Base-by-base conservation (phyloP, 2,329 filamentous ascomycete species). In the Mycosphaerella arachidis region DNA sequence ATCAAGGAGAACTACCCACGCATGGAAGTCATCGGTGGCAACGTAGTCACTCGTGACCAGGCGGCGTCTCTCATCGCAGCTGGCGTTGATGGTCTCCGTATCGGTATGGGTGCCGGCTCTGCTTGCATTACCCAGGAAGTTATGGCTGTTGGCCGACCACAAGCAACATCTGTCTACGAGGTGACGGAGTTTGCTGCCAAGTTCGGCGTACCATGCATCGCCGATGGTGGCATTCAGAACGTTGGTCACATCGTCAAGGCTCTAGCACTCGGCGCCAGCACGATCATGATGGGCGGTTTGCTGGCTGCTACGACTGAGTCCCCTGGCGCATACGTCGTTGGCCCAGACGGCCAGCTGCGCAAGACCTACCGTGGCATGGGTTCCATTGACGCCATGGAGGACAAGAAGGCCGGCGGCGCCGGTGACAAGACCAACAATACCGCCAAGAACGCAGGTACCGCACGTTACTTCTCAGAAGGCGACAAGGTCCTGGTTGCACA, bases 331-430 rank as follows among this genome's bases (percentile, higher is more conserved):
- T 97, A 95, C 68, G 97, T 96, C 73, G 91, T 99, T 69, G 96
- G 91, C 72, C 89, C 90, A 62, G 93, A 97, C 78, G 94, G 94
- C 66, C 95, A 97, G 84, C 87, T 99, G 57, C 93, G 99, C 77
- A 99, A 99, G 84, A 92, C 94, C 45, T 99, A 99, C 84, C 90
- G 94, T 77, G 94, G 94, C 62, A 99, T 99, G 94, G 94, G 94
- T 68, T 92, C 88, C 78, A 99, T 99, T 74, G 94, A 97, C 72
- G 94, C 94, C 68, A 99, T 99, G 94, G 92, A 97, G 80, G 93
- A 97, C 80, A 96, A 94, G 86, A 96, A 96, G 83, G 92, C 92
- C 10, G 91, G 90, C 89, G 88, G 67, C 6, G 89, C 86, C 76
- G 85, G 92, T 77, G 78, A 80, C 69, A 86, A 87, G 75, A 80